Evolutionary conservation across 2,329 filamentous ascomycete species (phyloP).

Genomic region (Cryphonectria parasitica): DNA sequence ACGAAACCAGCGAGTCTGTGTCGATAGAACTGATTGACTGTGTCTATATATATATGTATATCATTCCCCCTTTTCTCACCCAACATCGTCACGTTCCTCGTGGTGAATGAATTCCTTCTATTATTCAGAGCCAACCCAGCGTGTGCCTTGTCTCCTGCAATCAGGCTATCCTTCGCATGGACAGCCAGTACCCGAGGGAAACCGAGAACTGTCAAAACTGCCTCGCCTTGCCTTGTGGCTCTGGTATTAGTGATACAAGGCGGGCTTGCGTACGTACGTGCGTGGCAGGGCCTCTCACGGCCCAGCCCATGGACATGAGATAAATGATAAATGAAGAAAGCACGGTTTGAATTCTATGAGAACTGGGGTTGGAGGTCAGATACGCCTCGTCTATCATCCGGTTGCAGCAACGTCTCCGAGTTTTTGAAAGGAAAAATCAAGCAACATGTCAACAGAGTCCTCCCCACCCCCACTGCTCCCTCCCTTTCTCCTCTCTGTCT

Average conservation of each 20-base stretch:
- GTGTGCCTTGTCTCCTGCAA: too few relatives aligned
- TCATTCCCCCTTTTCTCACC: too few relatives aligned
- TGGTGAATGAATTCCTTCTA: too few relatives aligned
- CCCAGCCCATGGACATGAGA: not conserved
- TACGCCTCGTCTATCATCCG: constrained; percentile 18
- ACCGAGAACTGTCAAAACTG: too few relatives aligned
- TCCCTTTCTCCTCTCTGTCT: not conserved
- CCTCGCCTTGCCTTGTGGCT: too few relatives aligned
- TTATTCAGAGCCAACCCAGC: too few relatives aligned
- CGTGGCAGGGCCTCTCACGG: not conserved
- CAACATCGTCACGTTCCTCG: too few relatives aligned
- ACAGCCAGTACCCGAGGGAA: too few relatives aligned
- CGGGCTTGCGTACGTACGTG: too few relatives aligned
- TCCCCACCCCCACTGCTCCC: not conserved
- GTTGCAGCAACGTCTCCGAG: constrained; percentile 12
- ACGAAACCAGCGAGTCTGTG: not conserved
- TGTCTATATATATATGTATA: too few relatives aligned
- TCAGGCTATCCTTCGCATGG: too few relatives aligned
- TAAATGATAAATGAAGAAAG: not conserved
- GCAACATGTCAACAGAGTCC: not conserved
- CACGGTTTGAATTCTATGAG: constrained; percentile 19
- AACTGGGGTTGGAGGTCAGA: constrained; percentile 11
- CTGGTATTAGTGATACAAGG: too few relatives aligned
- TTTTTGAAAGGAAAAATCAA: constrained; percentile 9
- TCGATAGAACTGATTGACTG: not conserved